Evolutionary conservation across 345 rosid genomes (phyloP), one percentile per base, ranked within the genome.

Genomic region (Gynandropsis gynandra): DNA sequence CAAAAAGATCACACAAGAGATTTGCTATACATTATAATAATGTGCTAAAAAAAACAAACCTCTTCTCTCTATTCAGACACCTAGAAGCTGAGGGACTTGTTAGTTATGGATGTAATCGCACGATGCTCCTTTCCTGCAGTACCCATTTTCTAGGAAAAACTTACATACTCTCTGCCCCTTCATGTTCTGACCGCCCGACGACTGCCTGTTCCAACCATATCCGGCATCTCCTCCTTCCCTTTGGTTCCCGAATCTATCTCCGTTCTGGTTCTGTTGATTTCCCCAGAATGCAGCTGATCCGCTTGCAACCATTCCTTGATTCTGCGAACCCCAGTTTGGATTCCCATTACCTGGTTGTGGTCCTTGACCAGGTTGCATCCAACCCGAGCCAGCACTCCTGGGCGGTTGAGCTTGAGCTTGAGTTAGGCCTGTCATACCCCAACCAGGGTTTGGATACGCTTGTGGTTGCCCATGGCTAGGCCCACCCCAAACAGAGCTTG

Each of bases 121-220:
- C 9, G 75, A 59, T 18, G 95, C 69, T 37, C 90, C 95, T 66
- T 80, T 86, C 72, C 69, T 78, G 69, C 95, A 82, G 49, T 72
- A 73, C 42, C 95, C 92, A 38, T 27, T 67, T 70, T 78, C 83
- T 10, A 71, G 2, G 29, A 24, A 24, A 24, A 16, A 80, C 56
- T 65, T 74, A 73, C 86, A 80, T 33, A 76, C 69, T 65, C 82
- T 74, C 56, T 85, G 88, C 39, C 81, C 85, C 66, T 72, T 74
- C 37, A 58, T 56, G 62, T 50, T 64, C 50, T 56, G 62, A 24
- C 56, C 58, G 17, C 60, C 58, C 44, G 18, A 43, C 17, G 70
- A 19, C 64, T 58, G 70, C 16, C 64, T 58, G 39, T 52, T 72
- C 50, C 81, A 81, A 27, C 81, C 78, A 44, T 74, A 67, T 15